phyloP scores from a whole-genome alignment of 2,329 filamentous ascomycete species.

The Monilinia vaccinii-corymbosi region DNA sequence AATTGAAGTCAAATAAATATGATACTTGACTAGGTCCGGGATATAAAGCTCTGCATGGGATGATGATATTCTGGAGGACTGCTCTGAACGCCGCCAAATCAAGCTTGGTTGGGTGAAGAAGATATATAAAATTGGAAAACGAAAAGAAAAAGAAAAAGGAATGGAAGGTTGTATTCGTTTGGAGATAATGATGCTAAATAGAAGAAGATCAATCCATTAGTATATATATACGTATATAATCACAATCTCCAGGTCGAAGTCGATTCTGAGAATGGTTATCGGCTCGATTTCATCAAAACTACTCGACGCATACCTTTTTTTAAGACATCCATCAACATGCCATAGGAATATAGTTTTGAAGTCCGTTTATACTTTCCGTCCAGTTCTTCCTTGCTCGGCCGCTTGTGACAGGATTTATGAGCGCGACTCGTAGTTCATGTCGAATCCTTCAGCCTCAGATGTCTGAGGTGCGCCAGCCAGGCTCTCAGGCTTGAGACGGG shows the following conservation, averaged over 20 bases:
- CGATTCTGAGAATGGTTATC: background rate
- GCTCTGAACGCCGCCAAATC: background rate
- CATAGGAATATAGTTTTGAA: background rate
- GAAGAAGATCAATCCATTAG: background rate
- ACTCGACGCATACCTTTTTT: constrained; percentile 9
- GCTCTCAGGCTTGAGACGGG: background rate
- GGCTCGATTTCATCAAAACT: background rate
- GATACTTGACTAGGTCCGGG: background rate
- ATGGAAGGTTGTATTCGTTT: background rate
- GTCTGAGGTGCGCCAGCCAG: constrained; percentile 2
- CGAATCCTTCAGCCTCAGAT: constrained; percentile 9
- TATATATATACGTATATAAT: background rate
- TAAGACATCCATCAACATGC: constrained; percentile 6
- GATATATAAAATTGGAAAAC: background rate
- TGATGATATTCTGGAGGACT: background rate
- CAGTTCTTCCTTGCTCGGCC: constrained; percentile 5
- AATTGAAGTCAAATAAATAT: background rate
- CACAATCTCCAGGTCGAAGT: background rate
- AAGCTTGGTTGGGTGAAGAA: background rate
- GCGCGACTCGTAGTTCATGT: constrained; percentile 7
- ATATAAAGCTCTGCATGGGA: background rate
- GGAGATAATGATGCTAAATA: constrained; percentile 3
- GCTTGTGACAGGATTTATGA: constrained; percentile 2
- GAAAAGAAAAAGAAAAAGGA: background rate
- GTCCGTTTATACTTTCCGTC: background rate